Percentiles rank a stretch among this genome's conserved stretches.
phyloP scores from a whole-genome alignment of 2,329 filamentous ascomycete genomes.

The Aureobasidium sp. region DNA sequence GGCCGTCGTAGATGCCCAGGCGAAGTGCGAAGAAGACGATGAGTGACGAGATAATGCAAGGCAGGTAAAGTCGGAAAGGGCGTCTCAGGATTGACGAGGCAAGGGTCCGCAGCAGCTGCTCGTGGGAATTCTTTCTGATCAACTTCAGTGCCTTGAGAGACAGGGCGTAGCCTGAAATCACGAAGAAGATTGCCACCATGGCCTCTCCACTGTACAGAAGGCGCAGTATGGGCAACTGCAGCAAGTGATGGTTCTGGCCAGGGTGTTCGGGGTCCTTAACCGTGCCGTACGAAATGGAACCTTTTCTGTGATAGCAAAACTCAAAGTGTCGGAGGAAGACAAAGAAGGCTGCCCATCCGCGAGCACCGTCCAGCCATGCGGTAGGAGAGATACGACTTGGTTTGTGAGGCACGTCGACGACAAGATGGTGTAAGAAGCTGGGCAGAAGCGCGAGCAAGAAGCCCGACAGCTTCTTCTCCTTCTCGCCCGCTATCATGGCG shows the following conservation, averaged over 20 bases:
- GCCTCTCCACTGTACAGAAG: constrained; percentile 50
- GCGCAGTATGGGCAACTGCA: constrained; percentile 50
- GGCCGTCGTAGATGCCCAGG: constrained; percentile 17
- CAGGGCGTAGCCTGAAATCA: constrained; percentile 55
- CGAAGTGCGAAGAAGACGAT: constrained; percentile 17
- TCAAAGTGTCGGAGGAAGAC: constrained; percentile 59
- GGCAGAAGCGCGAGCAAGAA: constrained; percentile 14
- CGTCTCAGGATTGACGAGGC: constrained; percentile 21
- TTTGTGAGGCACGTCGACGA: not conserved
- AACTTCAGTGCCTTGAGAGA: constrained; percentile 34
- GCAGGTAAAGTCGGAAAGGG: constrained; percentile 20
- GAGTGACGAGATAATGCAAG: constrained; percentile 20
- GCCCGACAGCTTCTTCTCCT: not conserved
- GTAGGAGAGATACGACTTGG: constrained; percentile 29
- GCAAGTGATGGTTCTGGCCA: constrained; percentile 26
- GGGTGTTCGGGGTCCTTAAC: constrained; percentile 35
- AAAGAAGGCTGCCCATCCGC: constrained; percentile 60
- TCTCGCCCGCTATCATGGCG: not conserved
- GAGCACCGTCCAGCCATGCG: constrained; percentile 58
- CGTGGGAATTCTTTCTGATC: constrained; percentile 26
- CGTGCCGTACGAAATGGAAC: constrained; percentile 15
- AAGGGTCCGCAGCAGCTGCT: constrained; percentile 17
- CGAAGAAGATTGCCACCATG: constrained; percentile 55
- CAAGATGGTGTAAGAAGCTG: constrained; percentile 6
- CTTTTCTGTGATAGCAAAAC: constrained; percentile 16